Evolutionary conservation across 345 rosid genomes (phyloP).

Genomic region (Lumnitzera racemosa): DNA sequence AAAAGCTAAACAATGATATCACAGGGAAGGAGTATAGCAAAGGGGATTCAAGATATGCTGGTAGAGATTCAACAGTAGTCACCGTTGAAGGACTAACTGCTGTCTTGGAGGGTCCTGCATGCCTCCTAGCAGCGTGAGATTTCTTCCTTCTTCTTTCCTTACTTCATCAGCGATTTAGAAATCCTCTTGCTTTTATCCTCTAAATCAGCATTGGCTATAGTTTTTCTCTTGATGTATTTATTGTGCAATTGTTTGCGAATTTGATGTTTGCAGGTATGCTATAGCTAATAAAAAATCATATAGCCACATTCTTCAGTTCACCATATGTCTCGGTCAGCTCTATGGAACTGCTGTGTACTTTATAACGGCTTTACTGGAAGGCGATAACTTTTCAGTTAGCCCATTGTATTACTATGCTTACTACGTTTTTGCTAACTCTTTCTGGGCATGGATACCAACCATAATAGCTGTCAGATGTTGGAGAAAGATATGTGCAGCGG

Average conservation of each 20-base stretch:
- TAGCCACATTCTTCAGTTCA: slow-evolving; percentile 80
- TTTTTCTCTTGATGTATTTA: background rate
- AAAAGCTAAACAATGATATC: background rate
- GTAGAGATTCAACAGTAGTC: slow-evolving; percentile 61
- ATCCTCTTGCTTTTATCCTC: background rate
- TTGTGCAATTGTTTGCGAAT: too few species aligned
- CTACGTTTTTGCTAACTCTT: slow-evolving; percentile 56
- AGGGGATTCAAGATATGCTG: slow-evolving; percentile 93
- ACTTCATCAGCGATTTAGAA: too few species aligned
- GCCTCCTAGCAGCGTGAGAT: slow-evolving; percentile 74
- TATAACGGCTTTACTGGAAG: slow-evolving; percentile 71
- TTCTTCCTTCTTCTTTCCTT: background rate
- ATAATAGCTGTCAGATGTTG: slow-evolving; percentile 63
- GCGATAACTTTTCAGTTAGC: slow-evolving; percentile 70
- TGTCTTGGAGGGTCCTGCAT: slow-evolving; percentile 79
- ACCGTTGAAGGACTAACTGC: slow-evolving; percentile 85
- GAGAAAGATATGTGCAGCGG: slow-evolving; percentile 57
- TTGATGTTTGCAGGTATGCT: slow-evolving; percentile 46
- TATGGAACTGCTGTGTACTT: slow-evolving; percentile 81
- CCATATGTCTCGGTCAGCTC: slow-evolving; percentile 78
- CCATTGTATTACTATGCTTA: slow-evolving; percentile 55
- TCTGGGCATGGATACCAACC: slow-evolving; percentile 69
- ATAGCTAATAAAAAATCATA: slow-evolving; percentile 70
- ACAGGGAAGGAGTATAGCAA: slow-evolving; percentile 98
- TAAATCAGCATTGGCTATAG: background rate